Evolutionary conservation across 1,284 basidiomycete genomes (phyloP), one percentile per base, ranked within the genome.

Genomic region (Pseudozyma tsukubaensis): DNA sequence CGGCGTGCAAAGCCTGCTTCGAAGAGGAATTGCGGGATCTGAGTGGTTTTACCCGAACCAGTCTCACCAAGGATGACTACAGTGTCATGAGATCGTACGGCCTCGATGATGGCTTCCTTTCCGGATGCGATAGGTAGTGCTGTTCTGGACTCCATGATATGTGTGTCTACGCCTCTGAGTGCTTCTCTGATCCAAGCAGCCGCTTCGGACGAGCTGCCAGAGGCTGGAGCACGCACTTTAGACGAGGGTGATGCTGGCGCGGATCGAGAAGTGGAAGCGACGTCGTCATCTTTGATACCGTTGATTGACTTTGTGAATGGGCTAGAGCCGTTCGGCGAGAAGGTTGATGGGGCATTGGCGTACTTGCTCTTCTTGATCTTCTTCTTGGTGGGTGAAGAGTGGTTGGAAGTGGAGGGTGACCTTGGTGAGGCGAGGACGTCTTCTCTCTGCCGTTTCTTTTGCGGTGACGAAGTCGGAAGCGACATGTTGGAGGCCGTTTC

Each of bases 11-110:
- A 64, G 21, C 90, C 89, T 39, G 89, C 89, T 80, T 93, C 90
- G 50, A 94, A 89, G 29, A 98, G 87, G 80, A 95, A 77, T 29
- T 82, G 78, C 4, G 78, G 80, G 11, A 80, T 74, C 57, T 77
- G 78, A 50, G 96, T 99, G 0, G 96, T 97, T 87, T 99, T 99
- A 69, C 96, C 96, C 29, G 94, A 97, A 39, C 96, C 97, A 0
- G 96, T 99, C 86, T 99, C 96, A 56, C 95, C 96, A 16, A 99
- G 88, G 24, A 99, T 88, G 53, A 99, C 90, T 1, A 92, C 92
- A 4, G 97, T 94, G 83, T 97, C 92, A 85, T 96, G 90, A 48
- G 89, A 86, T 45, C 88, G 86, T 1, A 83, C 70, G 10, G 67
- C 68, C 4, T 77, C 58, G 5, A 81, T 54, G 59, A 68, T 59